Evolutionary conservation across 257 asterid species (phyloP), one percentile per base, ranked within the genome.

Genomic region (Nemophila menziesii): DNA sequence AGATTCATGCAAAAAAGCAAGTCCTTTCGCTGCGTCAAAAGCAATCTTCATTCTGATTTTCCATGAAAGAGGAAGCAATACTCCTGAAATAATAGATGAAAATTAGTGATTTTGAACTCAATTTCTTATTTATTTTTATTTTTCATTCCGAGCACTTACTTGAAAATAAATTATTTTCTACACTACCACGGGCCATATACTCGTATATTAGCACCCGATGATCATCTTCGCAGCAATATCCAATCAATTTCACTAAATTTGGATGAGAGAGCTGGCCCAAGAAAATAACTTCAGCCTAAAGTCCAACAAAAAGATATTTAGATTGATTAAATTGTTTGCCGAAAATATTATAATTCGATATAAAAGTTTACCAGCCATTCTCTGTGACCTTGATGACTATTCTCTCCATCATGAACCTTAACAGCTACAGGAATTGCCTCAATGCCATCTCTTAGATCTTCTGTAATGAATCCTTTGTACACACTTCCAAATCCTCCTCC

Each of bases 401-500:
- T 84, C 48, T 78, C 92, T 44, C 95, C 92, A 33, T 78, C 86
- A 49, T 89, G 97, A 66, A 89, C 95, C 72, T 89, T 89, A 45
- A 78, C 92, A 46, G 95, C 95, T 12, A 89, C 97, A 0, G 90
- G 60, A 58, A 52, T 57, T 10, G 82, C 54, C 27, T 73, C 56
- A 18, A 67, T 54, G 20, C 77, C 90, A 14, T 63, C 50, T 49
- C 54, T 64, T 29, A 63, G 42, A 27, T 70, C 83, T 29, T 68
- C 77, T 4, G 77, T 43, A 54, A 84, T 45, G 58, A 58, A 74
- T 7, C 97, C 97, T 66, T 89, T 89, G 60, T 80, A 89, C 18
- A 89, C 97, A 22, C 53, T 84, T 44, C 97, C 97, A 41, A 89
- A 89, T 55, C 97, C 97, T 46, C 97, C 97, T 27, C 89, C 92